A percentile compares a stretch with the other conserved stretches of the same genome.
Conservation (phyloP, 768 basidiomycete genomes). For the Leccinum truebloodii region DNA sequence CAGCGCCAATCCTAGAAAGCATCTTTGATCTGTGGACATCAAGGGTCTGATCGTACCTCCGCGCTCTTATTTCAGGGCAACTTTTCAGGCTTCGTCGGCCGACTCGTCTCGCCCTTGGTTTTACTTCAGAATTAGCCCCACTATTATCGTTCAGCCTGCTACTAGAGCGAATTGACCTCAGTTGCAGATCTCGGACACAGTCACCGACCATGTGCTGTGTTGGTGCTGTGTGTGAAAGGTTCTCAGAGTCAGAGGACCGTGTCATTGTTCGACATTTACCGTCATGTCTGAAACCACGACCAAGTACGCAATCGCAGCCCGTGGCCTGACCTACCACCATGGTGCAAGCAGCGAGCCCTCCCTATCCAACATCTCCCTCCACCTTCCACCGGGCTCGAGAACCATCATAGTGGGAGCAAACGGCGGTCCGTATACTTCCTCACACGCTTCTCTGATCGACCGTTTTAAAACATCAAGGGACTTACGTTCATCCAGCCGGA, state of each 20-base stretch:
- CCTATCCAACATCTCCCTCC: conserved; percentile 63
- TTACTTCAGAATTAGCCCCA: not conserved
- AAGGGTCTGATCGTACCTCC: not conserved
- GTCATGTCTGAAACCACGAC: conserved; percentile 5
- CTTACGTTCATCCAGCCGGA: conserved; percentile 54
- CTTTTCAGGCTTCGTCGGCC: not conserved
- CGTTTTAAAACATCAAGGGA: not conserved
- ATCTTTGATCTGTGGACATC: not conserved
- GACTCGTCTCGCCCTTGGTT: not conserved
- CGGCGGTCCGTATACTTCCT: conserved; percentile 60
- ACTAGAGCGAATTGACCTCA: not conserved
- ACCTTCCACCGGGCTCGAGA: conserved; percentile 72
- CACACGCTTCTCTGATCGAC: conserved; percentile 1
- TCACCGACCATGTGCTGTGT: not conserved
- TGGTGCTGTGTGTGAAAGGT: not conserved
- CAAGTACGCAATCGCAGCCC: conserved; percentile 37
- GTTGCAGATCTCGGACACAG: not conserved
- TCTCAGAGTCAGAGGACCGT: not conserved
- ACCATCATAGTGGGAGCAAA: conserved; percentile 92
- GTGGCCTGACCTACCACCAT: conserved; percentile 61
- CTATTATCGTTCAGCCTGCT: not conserved
- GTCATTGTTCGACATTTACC: not conserved
- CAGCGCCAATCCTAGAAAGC: no score
- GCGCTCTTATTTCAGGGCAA: not conserved
- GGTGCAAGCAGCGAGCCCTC: conserved; percentile 44